These are phyloP conservation scores for Spergularia marina DNA, from an alignment of 148 eudicot species.

Conservation along the genomic window DNA sequence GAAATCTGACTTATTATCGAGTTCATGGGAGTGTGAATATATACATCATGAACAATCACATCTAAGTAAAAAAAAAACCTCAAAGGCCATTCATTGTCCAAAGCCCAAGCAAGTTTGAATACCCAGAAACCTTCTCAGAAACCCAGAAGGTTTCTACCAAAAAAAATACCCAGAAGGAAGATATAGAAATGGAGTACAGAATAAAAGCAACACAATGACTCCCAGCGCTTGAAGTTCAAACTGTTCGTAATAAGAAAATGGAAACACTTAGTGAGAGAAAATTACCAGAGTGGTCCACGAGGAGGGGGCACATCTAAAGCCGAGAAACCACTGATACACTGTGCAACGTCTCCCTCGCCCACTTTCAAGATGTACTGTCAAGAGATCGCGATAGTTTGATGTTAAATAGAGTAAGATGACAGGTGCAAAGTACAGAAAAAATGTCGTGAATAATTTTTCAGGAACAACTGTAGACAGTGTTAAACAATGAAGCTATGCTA, in stretches of 20 bases:
- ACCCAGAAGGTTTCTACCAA: no score
- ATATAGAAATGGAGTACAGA: no score
- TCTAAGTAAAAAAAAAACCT: no score
- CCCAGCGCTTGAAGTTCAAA: no score
- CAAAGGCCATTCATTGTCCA: no score
- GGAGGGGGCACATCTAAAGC: conserved; percentile 85
- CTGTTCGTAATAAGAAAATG: neutral
- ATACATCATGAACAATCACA: no score
- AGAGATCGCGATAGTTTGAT: conserved; percentile 2
- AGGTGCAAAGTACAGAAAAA: neutral
- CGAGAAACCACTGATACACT: conserved; percentile 87
- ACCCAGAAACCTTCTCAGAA: no score
- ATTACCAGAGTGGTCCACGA: conserved; percentile 93
- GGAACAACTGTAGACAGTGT: neutral
- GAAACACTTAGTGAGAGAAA: neutral
- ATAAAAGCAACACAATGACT: no score
- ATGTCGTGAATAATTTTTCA: neutral
- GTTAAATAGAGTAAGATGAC: neutral
- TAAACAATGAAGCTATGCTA: neutral
- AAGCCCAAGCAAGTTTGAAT: no score
- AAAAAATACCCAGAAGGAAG: no score
- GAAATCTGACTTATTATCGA: no score
- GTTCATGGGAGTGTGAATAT: no score
- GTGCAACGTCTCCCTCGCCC: conserved; percentile 69
- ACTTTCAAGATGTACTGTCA: conserved; percentile 78